These are phyloP conservation scores for Santalum album DNA, from an alignment of 164 flowering plant species.

Conservation along the genomic window DNA sequence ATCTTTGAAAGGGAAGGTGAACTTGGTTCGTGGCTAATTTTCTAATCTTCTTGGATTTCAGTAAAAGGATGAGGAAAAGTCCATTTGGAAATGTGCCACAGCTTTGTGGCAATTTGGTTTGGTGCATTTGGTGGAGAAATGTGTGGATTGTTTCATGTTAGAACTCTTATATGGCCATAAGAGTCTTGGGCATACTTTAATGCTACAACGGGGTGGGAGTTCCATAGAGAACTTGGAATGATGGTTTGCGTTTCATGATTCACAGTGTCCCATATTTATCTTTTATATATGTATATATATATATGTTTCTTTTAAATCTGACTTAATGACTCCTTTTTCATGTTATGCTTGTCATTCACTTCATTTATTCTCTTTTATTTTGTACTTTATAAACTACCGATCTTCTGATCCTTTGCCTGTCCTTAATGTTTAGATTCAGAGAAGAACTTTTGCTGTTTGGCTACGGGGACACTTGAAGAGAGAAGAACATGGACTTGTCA, in stretches of 20 bases:
- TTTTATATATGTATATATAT: too few relatives aligned
- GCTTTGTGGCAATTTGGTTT: too few relatives aligned
- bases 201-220: background rate
- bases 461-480: slow-evolving; percentile 58
- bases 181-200: too few relatives aligned
- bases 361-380: background rate
- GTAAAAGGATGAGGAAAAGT: too few relatives aligned
- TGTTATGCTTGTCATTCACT: background rate
- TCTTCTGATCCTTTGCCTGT: background rate
- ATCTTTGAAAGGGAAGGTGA: too few relatives aligned
- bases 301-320: too few relatives aligned
- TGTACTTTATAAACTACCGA: background rate
- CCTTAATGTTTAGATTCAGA: slow-evolving; percentile 36
- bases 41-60: too few relatives aligned
- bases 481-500: slow-evolving; percentile 66
- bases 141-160: too few relatives aligned
- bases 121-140: too few relatives aligned
- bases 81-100: too few relatives aligned
- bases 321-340: background rate
- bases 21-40: too few relatives aligned
- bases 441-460: slow-evolving; percentile 66
- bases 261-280: background rate
- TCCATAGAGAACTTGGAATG: background rate
- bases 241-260: background rate
- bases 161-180: too few relatives aligned